phyloP scores from a whole-genome alignment of 768 basidiomycete species.

The Suillus decipiens region DNA sequence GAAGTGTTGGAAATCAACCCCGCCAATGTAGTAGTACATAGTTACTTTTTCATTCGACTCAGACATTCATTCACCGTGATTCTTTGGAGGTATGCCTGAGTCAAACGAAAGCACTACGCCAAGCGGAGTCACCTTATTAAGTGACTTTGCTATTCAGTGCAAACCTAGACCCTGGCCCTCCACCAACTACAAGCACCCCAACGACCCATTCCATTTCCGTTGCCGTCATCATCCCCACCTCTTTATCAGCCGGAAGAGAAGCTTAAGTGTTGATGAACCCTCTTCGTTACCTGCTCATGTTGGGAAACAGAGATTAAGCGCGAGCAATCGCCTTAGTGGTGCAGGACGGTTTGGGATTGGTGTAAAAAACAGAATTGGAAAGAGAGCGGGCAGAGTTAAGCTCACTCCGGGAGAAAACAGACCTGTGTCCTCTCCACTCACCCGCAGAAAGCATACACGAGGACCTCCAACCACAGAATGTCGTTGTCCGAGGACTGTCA shows the following conservation, averaged over 20 bases:
- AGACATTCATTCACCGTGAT: no score
- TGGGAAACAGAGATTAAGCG: neutral
- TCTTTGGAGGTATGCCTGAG: no score
- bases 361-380: neutral
- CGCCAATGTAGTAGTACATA: no score
- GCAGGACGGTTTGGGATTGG: neutral
- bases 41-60: no score
- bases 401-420: conserved; percentile 9
- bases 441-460: conserved; percentile 15
- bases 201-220: neutral
- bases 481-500: conserved; percentile 71
- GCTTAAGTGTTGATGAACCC: conserved; percentile 65
- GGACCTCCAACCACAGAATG: conserved; percentile 48
- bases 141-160: neutral
- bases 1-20: no score
- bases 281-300: conserved; percentile 10
- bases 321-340: neutral
- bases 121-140: no score
- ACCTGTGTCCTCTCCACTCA: conserved; percentile 3
- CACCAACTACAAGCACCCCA: neutral
- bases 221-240: conserved; percentile 23
- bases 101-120: no score
- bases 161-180: neutral
- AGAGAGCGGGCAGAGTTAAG: neutral
- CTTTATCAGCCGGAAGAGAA: conserved; percentile 53